Percentiles rank a stretch among this genome's conserved stretches.
Conservation (phyloP, 495 filamentous ascomycete genomes). For the Aspergillus bertholletiae region DNA sequence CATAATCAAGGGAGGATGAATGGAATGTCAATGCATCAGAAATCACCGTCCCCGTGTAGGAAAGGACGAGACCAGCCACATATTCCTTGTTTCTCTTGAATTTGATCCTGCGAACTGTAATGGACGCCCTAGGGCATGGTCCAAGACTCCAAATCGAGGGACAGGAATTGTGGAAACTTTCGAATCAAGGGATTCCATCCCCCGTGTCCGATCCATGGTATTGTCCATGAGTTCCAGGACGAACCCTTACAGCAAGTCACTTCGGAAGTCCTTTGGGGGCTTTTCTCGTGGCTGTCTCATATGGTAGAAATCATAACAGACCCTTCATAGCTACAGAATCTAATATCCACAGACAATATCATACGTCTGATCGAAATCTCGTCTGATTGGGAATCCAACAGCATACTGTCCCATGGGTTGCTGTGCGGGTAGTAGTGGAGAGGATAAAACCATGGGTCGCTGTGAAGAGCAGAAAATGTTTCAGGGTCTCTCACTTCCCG, state of each 20-base stretch:
- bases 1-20: background rate
- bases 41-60: background rate
- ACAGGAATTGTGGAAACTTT: background rate
- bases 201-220: background rate
- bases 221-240: background rate
- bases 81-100: too few species aligned
- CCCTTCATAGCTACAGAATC: too few species aligned
- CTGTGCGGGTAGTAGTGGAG: conserved; percentile 18
- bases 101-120: too few species aligned
- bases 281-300: too few species aligned
- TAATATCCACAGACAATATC: too few species aligned
- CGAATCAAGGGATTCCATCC: background rate
- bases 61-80: background rate
- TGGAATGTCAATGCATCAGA: background rate
- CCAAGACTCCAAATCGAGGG: background rate
- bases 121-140: too few species aligned
- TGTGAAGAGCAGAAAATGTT: background rate
- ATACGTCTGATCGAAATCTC: background rate
- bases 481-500: too few species aligned
- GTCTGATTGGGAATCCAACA: conserved; percentile 4
- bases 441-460: conserved; percentile 18
- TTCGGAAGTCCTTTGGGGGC: too few species aligned
- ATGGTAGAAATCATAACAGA: too few species aligned
- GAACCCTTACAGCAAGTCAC: too few species aligned
- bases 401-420: conserved; percentile 13